A percentile compares a stretch with the other conserved stretches of the same genome.
These are phyloP conservation scores for Naganishia kalamii DNA, from an alignment of 768 basidiomycete genomes.

Conservation along the genomic window DNA sequence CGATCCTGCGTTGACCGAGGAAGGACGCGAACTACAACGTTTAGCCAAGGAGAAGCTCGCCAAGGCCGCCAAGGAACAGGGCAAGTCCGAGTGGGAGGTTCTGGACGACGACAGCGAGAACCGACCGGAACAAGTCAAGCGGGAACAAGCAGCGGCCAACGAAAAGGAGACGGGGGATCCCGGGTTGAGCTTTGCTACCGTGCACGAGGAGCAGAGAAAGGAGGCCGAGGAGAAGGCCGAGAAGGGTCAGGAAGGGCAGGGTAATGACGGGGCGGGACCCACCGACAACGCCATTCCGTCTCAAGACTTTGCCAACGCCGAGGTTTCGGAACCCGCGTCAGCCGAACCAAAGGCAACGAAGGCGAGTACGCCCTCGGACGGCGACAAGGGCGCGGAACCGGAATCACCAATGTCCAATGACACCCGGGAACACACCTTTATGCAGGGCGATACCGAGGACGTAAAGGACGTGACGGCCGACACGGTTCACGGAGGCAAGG, in stretches of 20 bases:
- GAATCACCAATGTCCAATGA: background rate
- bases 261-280: background rate
- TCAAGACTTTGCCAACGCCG: background rate
- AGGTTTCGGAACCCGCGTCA: background rate
- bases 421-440: background rate
- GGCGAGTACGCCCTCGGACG: background rate
- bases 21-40: constrained; percentile 2
- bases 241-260: background rate
- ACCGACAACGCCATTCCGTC: background rate
- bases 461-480: background rate
- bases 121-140: background rate
- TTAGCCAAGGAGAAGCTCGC: background rate
- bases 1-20: background rate
- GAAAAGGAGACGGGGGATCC: constrained; percentile 7
- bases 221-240: background rate
- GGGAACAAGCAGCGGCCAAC: background rate
- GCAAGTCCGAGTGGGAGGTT: constrained; percentile 1
- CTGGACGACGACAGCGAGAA: background rate
- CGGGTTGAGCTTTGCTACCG: background rate
- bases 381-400: background rate
- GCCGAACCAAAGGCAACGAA: background rate
- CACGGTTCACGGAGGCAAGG: background rate
- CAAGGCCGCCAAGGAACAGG: background rate
- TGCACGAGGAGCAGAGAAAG: background rate
- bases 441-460: background rate